These are phyloP conservation scores for Gryganskiella cystojenkinii DNA, from an alignment of 192 early-diverging fungal species.

Conservation along the genomic window DNA sequence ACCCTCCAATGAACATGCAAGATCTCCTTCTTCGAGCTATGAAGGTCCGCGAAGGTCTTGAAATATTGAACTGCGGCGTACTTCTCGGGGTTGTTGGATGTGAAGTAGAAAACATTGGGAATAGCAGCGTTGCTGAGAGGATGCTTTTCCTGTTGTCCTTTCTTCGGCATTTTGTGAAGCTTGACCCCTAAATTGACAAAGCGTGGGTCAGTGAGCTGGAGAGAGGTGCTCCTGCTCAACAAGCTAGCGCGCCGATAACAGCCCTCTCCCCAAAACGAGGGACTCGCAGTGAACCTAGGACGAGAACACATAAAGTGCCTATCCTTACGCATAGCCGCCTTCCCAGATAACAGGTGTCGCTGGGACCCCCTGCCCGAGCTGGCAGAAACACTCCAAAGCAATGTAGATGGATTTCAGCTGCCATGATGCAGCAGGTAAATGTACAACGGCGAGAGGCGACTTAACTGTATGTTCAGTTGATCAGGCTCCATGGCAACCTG, in stretches of 20 bases:
- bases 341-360: constrained; percentile 17
- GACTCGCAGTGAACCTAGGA: not conserved
- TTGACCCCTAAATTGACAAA: not conserved
- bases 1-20: constrained; percentile 11
- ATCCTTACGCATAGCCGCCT: constrained; percentile 2
- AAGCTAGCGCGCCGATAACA: not conserved
- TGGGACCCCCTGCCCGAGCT: constrained; percentile 20
- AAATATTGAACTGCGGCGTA: constrained; percentile 15
- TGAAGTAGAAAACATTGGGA: constrained; percentile 26
- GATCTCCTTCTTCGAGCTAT: constrained; percentile 12
- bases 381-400: constrained; percentile 25
- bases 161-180: constrained; percentile 10
- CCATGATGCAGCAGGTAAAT: constrained; percentile 12
- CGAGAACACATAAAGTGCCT: not conserved
- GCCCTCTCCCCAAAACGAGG: constrained; percentile 12
- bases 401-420: constrained; percentile 20
- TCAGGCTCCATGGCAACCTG: too few relatives aligned
- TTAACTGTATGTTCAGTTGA: constrained; percentile 20
- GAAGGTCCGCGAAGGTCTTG: constrained; percentile 21
- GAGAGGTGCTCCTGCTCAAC: constrained; percentile 2
- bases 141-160: constrained; percentile 4
- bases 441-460: constrained; percentile 4
- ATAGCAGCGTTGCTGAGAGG: constrained; percentile 6
- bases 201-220: constrained; percentile 5
- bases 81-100: not conserved